Conservation (phyloP, 2,329 filamentous ascomycete genomes). For the Diaporthe longicolla region DNA sequence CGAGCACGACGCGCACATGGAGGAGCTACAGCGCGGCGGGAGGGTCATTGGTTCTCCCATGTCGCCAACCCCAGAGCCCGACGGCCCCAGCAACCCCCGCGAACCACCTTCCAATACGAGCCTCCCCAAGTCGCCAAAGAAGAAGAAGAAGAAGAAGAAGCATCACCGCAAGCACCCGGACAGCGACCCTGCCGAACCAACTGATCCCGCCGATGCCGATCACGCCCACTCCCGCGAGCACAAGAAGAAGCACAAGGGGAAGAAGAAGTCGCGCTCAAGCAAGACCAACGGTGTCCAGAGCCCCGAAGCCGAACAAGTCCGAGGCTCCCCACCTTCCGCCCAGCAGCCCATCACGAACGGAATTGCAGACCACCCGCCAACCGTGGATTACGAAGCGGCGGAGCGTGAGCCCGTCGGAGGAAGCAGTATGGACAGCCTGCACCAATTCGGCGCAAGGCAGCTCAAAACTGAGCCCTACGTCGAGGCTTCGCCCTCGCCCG, state of each 20-base stretch:
- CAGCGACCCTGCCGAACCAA: not conserved
- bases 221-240: not conserved
- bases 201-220: not conserved
- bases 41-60: slow-evolving; percentile 35
- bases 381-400: not conserved
- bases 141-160: slow-evolving; percentile 37
- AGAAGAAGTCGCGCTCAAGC: slow-evolving; percentile 17
- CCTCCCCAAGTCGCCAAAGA: not conserved
- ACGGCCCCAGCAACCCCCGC: not conserved
- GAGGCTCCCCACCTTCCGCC: slow-evolving; percentile 37
- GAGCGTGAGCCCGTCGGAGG: not conserved
- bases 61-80: slow-evolving; percentile 18
- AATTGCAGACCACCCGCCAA: not conserved
- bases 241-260: slow-evolving; percentile 3
- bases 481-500: no score
- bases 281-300: not conserved
- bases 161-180: slow-evolving; percentile 8
- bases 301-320: not conserved
- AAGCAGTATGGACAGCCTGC: not conserved
- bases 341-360: not conserved
- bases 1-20: not conserved
- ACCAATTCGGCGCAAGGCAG: not conserved
- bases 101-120: no score
- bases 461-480: slow-evolving; percentile 21
- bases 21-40: not conserved